Evolutionary conservation across 352 stramenopile species (phyloP), one percentile per base, ranked within the genome.

Genomic region (Globisporangium barbulae): DNA sequence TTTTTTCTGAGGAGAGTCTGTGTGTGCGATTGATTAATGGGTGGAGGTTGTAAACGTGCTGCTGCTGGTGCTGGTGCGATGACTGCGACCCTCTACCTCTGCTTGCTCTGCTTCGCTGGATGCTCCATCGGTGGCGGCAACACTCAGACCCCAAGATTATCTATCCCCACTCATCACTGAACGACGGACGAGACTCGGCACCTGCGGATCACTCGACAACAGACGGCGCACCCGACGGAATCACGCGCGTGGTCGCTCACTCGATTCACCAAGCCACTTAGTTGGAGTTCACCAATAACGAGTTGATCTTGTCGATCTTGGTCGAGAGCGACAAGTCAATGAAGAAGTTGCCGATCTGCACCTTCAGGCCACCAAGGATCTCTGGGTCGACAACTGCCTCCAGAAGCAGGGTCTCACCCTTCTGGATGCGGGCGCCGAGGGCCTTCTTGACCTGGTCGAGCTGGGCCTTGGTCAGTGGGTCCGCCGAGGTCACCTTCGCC

Each of bases 301-400:
- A 88, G 76, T 96, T 88, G 75, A 96, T 94, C 83, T 97, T 96
- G 70, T 98, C 94, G 78, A 99, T 98, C 80, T 97, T 95, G 66
- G 87, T 98, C 53, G 88, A 87, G 54, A 98, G 85, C 71, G 92
- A 98, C 70, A 99, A 75, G 81, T 99, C 96, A 71, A 99, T 97
- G 79, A 99, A 99, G 84, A 98, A 96, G 82, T 98, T 97, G 69
- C 94, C 96, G 78, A 98, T 98, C 82, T 98, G 94, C 67, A 99
- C 93, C 83, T 98, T 97, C 63, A 99, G 87, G 67, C 96, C 96
- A 39, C 96, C 96, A 65, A 99, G 73, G 73, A 99, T 98, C 64
- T 88, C 84, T 15, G 95, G 92, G 86, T 99, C 91, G 35, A 98
- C 92, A 50, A 97, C 81, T 33, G 85, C 93, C 63, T 93, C 87